These are phyloP conservation scores for Ilyonectria destructans DNA, from an alignment of 2,329 filamentous ascomycete species.

Conservation along the genomic window DNA sequence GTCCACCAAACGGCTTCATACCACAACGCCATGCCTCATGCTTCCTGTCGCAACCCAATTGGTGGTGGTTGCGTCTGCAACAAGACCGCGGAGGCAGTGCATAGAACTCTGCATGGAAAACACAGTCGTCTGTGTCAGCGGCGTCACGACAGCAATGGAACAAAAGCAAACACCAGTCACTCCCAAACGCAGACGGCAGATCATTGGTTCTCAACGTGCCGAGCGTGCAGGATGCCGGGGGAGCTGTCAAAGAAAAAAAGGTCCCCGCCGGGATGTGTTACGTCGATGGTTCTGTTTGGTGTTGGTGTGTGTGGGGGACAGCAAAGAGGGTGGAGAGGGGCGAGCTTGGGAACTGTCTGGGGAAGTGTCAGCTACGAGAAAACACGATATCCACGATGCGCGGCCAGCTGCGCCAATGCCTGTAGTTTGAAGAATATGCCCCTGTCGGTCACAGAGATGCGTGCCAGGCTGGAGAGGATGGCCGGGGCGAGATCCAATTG, in stretches of 20 bases:
- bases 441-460: constrained; percentile 10
- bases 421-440: background rate
- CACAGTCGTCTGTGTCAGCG: constrained; percentile 3
- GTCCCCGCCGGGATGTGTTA: constrained; percentile 7
- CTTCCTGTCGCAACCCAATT: constrained; percentile 9
- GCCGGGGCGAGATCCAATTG: constrained; percentile 20
- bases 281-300: constrained; percentile 7
- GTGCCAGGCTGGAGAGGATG: constrained; percentile 7
- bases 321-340: constrained; percentile 15
- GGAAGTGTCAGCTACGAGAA: constrained; percentile 27
- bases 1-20: background rate
- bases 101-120: constrained; percentile 6
- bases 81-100: constrained; percentile 7
- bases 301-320: constrained; percentile 27
- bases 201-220: constrained; percentile 17
- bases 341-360: constrained; percentile 35
- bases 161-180: constrained; percentile 6
- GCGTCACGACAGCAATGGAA: background rate
- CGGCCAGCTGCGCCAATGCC: constrained; percentile 19
- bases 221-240: constrained; percentile 4
- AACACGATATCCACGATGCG: constrained; percentile 12
- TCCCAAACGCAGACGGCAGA: background rate
- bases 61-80: background rate
- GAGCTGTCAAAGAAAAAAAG: constrained; percentile 2
- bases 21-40: background rate